Percentiles rank a stretch among this genome's conserved stretches.
phyloP scores from a whole-genome alignment of 2,329 filamentous ascomycete genomes.

The Cladosporium sp. region DNA sequence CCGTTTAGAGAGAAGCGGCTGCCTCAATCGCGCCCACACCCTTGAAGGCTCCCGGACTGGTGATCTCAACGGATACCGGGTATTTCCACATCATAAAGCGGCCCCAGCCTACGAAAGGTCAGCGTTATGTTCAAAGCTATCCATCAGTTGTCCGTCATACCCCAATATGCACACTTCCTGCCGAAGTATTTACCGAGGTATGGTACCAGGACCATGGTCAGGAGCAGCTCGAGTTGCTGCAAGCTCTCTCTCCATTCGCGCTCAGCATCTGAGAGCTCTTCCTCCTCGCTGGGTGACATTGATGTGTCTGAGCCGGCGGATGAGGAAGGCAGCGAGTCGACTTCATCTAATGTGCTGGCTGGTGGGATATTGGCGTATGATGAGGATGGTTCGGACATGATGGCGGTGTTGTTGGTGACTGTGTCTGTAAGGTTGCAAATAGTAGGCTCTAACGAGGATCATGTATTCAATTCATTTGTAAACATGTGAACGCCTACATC shows the following conservation, averaged over 20 bases:
- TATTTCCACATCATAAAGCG: conserved; percentile 96
- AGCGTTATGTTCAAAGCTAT: conserved; percentile 22
- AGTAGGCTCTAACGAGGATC: not conserved
- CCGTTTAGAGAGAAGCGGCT: conserved; percentile 40
- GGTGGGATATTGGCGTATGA: conserved; percentile 50
- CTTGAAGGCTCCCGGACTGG: conserved; percentile 49
- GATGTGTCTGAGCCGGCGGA: conserved; percentile 51
- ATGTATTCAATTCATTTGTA: not conserved
- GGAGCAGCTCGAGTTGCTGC: conserved; percentile 86
- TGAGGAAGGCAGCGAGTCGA: conserved; percentile 53
- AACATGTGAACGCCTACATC: not conserved
- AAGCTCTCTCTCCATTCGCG: conserved; percentile 92
- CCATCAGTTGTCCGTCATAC: conserved; percentile 56
- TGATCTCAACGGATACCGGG: conserved; percentile 67
- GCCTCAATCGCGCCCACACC: conserved; percentile 49
- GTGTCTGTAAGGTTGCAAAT: not conserved
- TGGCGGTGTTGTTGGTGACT: conserved; percentile 6
- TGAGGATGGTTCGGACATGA: conserved; percentile 50
- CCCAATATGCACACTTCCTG: conserved; percentile 93
- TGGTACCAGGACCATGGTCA: conserved; percentile 93
- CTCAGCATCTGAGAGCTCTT: conserved; percentile 79
- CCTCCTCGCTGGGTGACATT: conserved; percentile 45
- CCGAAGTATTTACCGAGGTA: conserved; percentile 95
- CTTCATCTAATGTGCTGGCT: conserved; percentile 39
- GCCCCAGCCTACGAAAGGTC: conserved; percentile 70